Conservation (phyloP, 2,329 filamentous ascomycete species). For the Beauveria bassiana region DNA sequence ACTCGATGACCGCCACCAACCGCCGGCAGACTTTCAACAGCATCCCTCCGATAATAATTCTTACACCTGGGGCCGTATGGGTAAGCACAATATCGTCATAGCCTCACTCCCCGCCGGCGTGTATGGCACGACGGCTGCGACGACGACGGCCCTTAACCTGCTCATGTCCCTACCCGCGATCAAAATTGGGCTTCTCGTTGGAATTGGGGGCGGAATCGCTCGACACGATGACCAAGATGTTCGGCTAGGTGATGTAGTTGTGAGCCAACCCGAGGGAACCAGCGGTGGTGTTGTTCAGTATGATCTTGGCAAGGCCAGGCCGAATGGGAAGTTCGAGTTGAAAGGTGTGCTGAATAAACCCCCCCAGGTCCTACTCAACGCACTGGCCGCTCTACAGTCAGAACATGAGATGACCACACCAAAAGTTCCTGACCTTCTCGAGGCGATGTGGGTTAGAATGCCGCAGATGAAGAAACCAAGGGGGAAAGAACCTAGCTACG, state of each 20-base stretch:
- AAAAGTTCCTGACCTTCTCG: too few relatives aligned
- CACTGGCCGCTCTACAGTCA: neutral
- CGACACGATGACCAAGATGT: constrained; percentile 14
- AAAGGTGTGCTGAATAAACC: constrained; percentile 13
- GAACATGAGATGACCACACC: too few relatives aligned
- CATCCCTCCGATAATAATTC: constrained; percentile 18
- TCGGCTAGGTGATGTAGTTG: constrained; percentile 21
- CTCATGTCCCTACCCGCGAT: constrained; percentile 13
- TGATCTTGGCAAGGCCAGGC: constrained; percentile 16
- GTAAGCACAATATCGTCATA: constrained; percentile 18
- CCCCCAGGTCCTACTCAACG: constrained; percentile 10
- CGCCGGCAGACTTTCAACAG: constrained; percentile 8
- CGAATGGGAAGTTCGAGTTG: neutral
- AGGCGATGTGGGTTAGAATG: too few relatives aligned
- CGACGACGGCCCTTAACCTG: constrained; percentile 12
- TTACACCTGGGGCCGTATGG: constrained; percentile 19
- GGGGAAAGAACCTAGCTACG: too few relatives aligned
- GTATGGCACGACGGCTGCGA: constrained; percentile 11
- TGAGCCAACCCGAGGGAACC: constrained; percentile 15
- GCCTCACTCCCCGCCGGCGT: constrained; percentile 12
- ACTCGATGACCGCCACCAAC: constrained; percentile 18
- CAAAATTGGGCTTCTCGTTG: constrained; percentile 13
- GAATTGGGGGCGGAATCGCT: constrained; percentile 14
- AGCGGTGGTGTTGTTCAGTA: constrained; percentile 19
- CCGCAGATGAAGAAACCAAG: too few relatives aligned